Evolutionary conservation across 1,284 basidiomycete genomes (phyloP), one percentile per base, ranked within the genome.

Genomic region (Farysia itapuensis): DNA sequence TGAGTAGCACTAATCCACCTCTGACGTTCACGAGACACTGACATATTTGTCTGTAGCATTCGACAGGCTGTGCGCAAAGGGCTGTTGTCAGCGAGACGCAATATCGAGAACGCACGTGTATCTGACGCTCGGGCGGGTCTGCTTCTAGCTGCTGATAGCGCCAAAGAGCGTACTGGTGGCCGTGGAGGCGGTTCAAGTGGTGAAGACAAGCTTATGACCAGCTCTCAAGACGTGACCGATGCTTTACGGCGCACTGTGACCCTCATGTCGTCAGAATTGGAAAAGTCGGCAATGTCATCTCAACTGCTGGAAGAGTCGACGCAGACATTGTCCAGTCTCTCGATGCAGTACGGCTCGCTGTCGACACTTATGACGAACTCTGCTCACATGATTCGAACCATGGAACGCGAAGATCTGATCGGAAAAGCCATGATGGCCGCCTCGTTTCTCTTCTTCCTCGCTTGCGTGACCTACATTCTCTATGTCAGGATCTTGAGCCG

Each of bases 261-360:
- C 2, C 58, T 71, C 41, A 72, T 76, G 61, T 72, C 72, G 4
- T 40, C 44, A 19, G 73, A 75, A 50, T 43, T 76, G 11, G 69
- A 74, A 25, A 72, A 73, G 30, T 76, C 74, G 4, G 64, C 66
- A 15, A 69, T 71, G 52, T 74, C 71, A 8, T 53, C 67, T 0
- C 59, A 70, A 35, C 52, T 76, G 5, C 65, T 76, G 21, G 69
- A 70, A 34, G 74, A 76, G 35, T 74, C 71, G 1, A 64, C 71
- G 1, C 57, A 63, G 6, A 59, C 70, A 5, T 45, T 76, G 24
- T 43, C 56, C 8, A 50, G 57, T 13, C 48, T 74, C 12, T 57
- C 58, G 13, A 34, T 59, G n/a, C 51, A 70, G 40, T 76, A 76
- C 43, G 60, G 59, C 4, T 67, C 67, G 12, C 67, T 76, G 24